Evolutionary conservation across 768 basidiomycete genomes (phyloP), one percentile per base, ranked within the genome.

Genomic region (Agrocybe pediades): DNA sequence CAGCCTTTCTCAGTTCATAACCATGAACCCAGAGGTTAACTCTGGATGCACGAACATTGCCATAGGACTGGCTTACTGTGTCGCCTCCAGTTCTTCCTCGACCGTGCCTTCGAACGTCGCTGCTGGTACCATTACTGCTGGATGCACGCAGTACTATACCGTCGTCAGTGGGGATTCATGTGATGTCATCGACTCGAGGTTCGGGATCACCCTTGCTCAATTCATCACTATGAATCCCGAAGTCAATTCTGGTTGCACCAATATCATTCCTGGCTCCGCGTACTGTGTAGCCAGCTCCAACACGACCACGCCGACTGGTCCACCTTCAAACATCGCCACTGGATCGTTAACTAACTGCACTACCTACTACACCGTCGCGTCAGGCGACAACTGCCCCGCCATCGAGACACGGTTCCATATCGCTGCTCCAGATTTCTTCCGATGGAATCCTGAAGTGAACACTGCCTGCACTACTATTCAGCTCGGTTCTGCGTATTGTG

Each of bases 381-480:
- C 57, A 6, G 54, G 57, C 3, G 58, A 61, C 40, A 48, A 39
- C 29, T 62, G 61, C 51, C 27, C 52, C n/a, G 50, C 42, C 20
- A 58, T 65, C 39, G 57, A 63, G 20, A 48, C 33, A 24, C 53
- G 52, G 16, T 60, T 55, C 48, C 55, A 54, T 30, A 52, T 67
- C 27, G 59, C 63, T 3, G 54, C 57, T 33, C 20, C 57, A 13
- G 55, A 63, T 40, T 62, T 67, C 55, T 47, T 63, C 40, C 43
- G 54, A 24, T 57, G 59, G 63, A 67, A 67, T 48, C 60, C 65
- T n/a, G 62, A 60, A 39, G 51, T 67, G 19, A 58, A 41, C 16
- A 25, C 27, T 20, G 51, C 54, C 25, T 63, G 62, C 52, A 49
- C 55, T 27, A 56, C 51, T 36, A 56, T 56, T 27, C 27, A 42